phyloP scores from a whole-genome alignment of 2,329 filamentous ascomycete genomes.

The Atkinsonella texensis region DNA sequence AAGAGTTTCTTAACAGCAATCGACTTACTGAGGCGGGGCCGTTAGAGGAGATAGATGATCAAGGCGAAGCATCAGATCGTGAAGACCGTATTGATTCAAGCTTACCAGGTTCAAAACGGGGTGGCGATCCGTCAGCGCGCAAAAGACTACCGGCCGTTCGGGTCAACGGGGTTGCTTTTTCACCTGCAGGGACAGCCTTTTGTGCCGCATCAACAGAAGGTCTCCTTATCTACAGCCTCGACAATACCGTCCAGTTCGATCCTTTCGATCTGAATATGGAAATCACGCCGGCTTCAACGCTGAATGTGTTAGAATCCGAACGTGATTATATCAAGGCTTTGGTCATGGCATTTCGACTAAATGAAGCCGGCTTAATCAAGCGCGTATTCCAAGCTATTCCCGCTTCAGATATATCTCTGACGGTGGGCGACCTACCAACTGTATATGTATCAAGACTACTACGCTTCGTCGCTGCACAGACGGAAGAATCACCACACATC shows the following conservation, averaged over 20 bases:
- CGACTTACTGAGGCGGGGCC: conserved; percentile 85
- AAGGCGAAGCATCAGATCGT: conserved; percentile 77
- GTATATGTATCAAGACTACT: conserved; percentile 81
- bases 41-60: conserved; percentile 70
- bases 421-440: conserved; percentile 66
- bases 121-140: conserved; percentile 66
- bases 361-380: conserved; percentile 70
- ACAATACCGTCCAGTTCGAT: conserved; percentile 76
- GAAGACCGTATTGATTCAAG: conserved; percentile 71
- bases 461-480: conserved; percentile 76
- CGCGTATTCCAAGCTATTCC: conserved; percentile 80
- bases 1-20: conserved; percentile 92
- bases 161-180: conserved; percentile 75
- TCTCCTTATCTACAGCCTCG: conserved; percentile 83
- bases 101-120: conserved; percentile 77
- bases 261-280: conserved; percentile 93
- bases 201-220: conserved; percentile 94
- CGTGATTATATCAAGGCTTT: conserved; percentile 82
- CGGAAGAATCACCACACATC: conserved; percentile 82
- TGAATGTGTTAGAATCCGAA: conserved; percentile 53
- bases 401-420: conserved; percentile 58
- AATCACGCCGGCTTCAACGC: conserved; percentile 77
- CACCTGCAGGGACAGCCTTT: conserved; percentile 79
- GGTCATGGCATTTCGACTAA: conserved; percentile 94
- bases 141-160: conserved; percentile 70